Evolutionary conservation across 768 basidiomycete genomes (phyloP), one percentile per base, ranked within the genome.

Genomic region (Pisolithus tinctorius): DNA sequence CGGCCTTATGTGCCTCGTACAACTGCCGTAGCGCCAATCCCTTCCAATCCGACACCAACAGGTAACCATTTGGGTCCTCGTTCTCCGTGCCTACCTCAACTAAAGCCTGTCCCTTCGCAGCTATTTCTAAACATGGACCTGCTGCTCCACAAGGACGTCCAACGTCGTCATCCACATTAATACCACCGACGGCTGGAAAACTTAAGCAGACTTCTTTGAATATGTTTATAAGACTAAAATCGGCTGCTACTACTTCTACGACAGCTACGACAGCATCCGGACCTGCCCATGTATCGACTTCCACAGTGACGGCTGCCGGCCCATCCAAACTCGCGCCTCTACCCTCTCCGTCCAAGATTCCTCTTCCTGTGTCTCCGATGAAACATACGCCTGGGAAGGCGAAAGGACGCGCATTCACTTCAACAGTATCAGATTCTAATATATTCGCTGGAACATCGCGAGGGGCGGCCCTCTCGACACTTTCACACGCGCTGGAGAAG

Each of bases 401-500:
- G 1, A 57, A 50, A 29, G 26, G 58, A 1, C 46, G 45, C 16
- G 40, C 47, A 7, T 50, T 51, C 36, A 45, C 55, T 1, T 47
- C 42, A 9, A 58, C 50, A 5, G 11, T 17, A 38, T 43, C 38
- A 11, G 47, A 47, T 23, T 16, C 31, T 11, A 51, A 39, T 6
- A 45, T 44, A 30, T 31, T 58, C 27, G 51, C 48, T 13, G 37
- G 34, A 25, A 36, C 48, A 5, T 45, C 58, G 31, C 48, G 48
- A 0, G 58, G 59, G 10, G 58, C 79, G 4, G 78, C 83, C 0
- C 64, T 89, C n/a, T 79, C 80, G 4, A 84, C 76, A 5, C 70
- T 89, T 13, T 80, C 83, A 8, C 75, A 74, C 54, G 87, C 87
- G 3, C 68, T 90, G 26, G 82, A 88, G 60, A 85, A 82, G 59